phyloP scores from a whole-genome alignment of 2,329 filamentous ascomycete genomes.

The Ceratocystiopsis sp. region DNA sequence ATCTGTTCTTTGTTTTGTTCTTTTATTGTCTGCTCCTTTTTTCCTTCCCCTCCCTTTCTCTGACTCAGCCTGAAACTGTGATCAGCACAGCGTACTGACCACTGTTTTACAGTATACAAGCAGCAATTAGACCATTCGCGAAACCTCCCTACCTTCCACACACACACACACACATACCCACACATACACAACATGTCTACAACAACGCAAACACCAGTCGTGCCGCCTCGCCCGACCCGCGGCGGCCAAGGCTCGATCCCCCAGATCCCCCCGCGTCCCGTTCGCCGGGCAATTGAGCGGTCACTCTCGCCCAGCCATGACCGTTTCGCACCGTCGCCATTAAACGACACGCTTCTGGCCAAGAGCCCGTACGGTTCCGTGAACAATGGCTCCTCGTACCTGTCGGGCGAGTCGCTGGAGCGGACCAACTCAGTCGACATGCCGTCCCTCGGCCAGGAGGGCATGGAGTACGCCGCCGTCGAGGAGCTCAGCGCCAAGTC shows the following conservation, averaged over 20 bases:
- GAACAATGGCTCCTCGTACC: conserved; percentile 12
- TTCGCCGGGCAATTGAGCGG: conserved; percentile 50
- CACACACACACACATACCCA: neutral
- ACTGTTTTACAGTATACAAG: too few relatives aligned
- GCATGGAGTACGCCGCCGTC: conserved; percentile 61
- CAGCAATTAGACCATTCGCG: too few relatives aligned
- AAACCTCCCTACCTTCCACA: neutral
- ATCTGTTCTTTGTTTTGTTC: neutral
- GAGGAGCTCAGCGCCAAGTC: conserved; percentile 22
- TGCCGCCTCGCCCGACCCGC: conserved; percentile 39
- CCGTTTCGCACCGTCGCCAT: conserved; percentile 68
- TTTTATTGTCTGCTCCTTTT: neutral
- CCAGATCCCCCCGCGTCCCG: conserved; percentile 62
- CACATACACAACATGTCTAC: conserved; percentile 26
- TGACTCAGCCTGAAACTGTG: neutral
- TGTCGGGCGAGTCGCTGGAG: conserved; percentile 23
- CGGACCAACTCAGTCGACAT: conserved; percentile 65
- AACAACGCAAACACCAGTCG: conserved; percentile 30
- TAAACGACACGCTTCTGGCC: conserved; percentile 50
- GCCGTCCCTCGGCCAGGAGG: conserved; percentile 78
- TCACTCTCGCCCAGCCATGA: conserved; percentile 62
- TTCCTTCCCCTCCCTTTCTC: neutral
- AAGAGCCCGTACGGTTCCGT: conserved; percentile 25
- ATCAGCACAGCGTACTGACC: neutral
- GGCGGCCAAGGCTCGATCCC: conserved; percentile 35